Base-by-base conservation (phyloP, 805 yeast genomes). In the Candida stauntonica region DNA sequence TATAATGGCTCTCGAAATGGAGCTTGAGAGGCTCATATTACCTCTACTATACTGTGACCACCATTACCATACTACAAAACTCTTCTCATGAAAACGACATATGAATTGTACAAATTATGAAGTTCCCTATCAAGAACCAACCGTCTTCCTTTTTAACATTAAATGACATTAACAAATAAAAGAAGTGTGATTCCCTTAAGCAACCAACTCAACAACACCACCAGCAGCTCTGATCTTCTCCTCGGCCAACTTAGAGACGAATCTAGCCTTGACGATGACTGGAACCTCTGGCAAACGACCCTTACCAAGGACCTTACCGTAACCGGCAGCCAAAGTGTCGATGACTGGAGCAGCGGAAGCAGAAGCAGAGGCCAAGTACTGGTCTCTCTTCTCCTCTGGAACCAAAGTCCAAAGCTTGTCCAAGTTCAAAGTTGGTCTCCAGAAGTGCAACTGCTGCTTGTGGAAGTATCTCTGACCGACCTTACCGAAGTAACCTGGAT, bases 401-500 rank as follows among this genome's bases (percentile, higher is more conserved):
- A 93, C 83, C 67, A 93, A 81, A 62, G 97, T 77, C 99, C 99
- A 93, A 71, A 93, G 84, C 75, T 86, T 87, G 81, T 93, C 98
- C 70, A 93, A 77, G 91, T 93, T 93, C 73, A 93, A 76, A 63
- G 84, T 86, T 73, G 99, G 99, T 73, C 76, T 83, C 99, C 99
- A 93, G 88, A 80, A 82, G 68, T 86, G 96, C 77, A 73, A 76
- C 66, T 74, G 76, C 77, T 86, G 95, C 73, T 84, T 81, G 87
- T 87, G 96, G 96, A 82, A 91, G 83, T 85, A 83, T 85, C 99
- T 87, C 97, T 91, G 91, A 89, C 99, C 99, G 70, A 93, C 98
- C 80, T 93, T 94, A 86, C 99, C 99, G 78, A 93, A 93, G 91
- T 93, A 93, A 88, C 99, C 99, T 67, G 99, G 99, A 75, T 93